Conservation (phyloP, 1,284 basidiomycete genomes). For the Ustilago tritici region DNA sequence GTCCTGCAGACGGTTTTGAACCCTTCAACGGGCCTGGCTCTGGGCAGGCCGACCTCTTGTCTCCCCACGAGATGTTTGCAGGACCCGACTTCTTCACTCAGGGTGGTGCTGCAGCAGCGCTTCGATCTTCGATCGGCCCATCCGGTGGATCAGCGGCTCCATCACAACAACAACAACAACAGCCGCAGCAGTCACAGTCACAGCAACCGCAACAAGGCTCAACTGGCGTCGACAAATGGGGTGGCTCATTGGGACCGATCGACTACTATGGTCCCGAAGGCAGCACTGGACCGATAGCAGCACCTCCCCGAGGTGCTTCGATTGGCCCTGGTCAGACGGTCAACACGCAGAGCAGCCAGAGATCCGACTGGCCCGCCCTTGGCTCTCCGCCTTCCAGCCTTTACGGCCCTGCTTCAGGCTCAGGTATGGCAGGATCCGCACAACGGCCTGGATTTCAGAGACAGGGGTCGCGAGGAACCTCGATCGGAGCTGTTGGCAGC, state of each 20-base stretch:
- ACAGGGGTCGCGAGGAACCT: conserved; percentile 42
- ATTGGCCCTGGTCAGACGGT: conserved; percentile 12
- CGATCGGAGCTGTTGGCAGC: conserved; percentile 2
- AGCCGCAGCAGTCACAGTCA: conserved; percentile 8
- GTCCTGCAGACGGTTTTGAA: conserved; percentile 30
- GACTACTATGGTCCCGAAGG: conserved; percentile 58
- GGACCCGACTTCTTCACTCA: conserved; percentile 40
- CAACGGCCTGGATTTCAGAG: conserved; percentile 38
- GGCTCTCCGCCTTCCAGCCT: conserved; percentile 56
- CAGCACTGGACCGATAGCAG: conserved; percentile 18
- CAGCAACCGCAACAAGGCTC: conserved; percentile 18
- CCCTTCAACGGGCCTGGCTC: conserved; percentile 30
- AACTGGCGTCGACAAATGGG: conserved; percentile 50
- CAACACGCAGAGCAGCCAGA: conserved; percentile 15
- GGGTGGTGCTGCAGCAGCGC: conserved; percentile 20
- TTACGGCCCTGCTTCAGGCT: conserved; percentile 9
- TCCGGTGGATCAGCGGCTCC: conserved; percentile 2
- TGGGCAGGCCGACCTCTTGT: conserved; percentile 42
- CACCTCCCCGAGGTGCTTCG: conserved; percentile 18
- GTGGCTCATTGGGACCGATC: conserved; percentile 56
- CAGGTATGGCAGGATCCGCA: background rate
- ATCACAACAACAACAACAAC: conserved; percentile 13
- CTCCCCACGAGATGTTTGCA: conserved; percentile 51
- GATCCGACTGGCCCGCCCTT: conserved; percentile 55
- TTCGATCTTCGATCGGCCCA: conserved; percentile 22